Percentiles rank a stretch among this genome's conserved stretches.
phyloP scores from a whole-genome alignment of 2,329 filamentous ascomycete genomes.

The Penicillium occitanis region DNA sequence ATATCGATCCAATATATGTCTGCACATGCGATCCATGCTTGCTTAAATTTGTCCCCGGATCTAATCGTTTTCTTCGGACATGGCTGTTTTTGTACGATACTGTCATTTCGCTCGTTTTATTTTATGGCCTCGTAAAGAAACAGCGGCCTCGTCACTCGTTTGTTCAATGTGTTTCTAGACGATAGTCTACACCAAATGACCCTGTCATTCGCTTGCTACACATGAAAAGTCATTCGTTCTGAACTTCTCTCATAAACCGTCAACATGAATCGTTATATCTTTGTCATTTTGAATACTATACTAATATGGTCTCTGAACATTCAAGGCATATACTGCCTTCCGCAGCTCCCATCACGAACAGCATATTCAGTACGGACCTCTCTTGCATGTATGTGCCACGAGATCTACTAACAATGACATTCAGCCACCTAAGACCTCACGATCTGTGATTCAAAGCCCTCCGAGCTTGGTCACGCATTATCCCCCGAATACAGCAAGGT shows the following conservation, averaged over 20 bases:
- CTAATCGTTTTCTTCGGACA: not conserved
- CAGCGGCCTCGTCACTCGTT: not conserved
- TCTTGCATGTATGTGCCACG: not conserved
- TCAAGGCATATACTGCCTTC: constrained; percentile 31
- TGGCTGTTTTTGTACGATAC: constrained; percentile 1
- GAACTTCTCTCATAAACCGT: too few relatives aligned
- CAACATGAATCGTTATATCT: constrained; percentile 26
- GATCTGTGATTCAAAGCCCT: constrained; percentile 11
- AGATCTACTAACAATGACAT: not conserved
- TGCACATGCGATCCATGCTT: not conserved
- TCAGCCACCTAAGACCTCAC: not conserved
- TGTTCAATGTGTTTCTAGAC: constrained; percentile 8
- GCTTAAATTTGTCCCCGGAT: not conserved
- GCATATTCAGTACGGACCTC: constrained; percentile 1
- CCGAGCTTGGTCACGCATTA: constrained; percentile 37
- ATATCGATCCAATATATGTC: not conserved
- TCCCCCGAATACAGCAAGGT: constrained; percentile 33
- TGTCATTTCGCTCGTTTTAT: not conserved
- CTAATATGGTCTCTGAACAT: constrained; percentile 39
- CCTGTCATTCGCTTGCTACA: constrained; percentile 1
- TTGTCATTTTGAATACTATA: constrained; percentile 31
- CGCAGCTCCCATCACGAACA: constrained; percentile 20
- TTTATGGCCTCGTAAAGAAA: not conserved
- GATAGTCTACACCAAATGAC: not conserved
- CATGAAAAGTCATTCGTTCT: constrained; percentile 4